Evolutionary conservation across 345 rosid species (phyloP).

Genomic region (Populus nigra): DNA sequence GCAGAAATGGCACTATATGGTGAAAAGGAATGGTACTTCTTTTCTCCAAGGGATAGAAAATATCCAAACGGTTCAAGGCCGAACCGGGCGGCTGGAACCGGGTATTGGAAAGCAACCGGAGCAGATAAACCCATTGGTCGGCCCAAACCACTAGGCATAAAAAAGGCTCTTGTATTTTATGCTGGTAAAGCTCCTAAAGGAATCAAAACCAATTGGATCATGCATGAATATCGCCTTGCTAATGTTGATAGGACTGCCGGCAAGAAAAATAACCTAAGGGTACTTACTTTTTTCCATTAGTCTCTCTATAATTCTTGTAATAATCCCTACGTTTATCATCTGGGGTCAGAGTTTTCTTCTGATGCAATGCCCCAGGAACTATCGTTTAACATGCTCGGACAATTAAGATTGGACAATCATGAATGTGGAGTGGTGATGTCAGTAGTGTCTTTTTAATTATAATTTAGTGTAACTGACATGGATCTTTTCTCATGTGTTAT

Average conservation of each 20-base stretch:
- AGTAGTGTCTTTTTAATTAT: too few species aligned
- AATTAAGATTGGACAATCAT: too few species aligned
- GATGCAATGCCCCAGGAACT: too few species aligned
- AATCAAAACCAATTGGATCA: constrained; percentile 88
- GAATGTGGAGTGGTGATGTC: too few species aligned
- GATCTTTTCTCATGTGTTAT: neutral
- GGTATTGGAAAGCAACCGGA: constrained; percentile 95
- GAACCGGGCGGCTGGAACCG: constrained; percentile 80
- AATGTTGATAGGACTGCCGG: constrained; percentile 75
- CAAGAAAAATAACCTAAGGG: constrained; percentile 60
- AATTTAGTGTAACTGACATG: neutral
- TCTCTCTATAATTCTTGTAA: neutral
- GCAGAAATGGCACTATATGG: constrained; percentile 73
- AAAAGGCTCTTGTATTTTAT: constrained; percentile 85
- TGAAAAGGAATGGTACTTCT: constrained; percentile 93
- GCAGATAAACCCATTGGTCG: constrained; percentile 87
- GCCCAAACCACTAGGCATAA: constrained; percentile 71
- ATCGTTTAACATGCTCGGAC: neutral
- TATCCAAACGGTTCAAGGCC: constrained; percentile 89
- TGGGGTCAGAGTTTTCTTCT: neutral
- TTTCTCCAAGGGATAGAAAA: constrained; percentile 82
- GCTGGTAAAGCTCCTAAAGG: constrained; percentile 87
- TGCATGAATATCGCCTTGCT: constrained; percentile 93
- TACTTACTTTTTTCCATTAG: constrained; percentile 18
- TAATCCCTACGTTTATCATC: neutral